Percentiles rank a stretch among this genome's conserved stretches.
Conservation (phyloP, 192 early-diverging fungal species). For the Linnemannia elongata region DNA sequence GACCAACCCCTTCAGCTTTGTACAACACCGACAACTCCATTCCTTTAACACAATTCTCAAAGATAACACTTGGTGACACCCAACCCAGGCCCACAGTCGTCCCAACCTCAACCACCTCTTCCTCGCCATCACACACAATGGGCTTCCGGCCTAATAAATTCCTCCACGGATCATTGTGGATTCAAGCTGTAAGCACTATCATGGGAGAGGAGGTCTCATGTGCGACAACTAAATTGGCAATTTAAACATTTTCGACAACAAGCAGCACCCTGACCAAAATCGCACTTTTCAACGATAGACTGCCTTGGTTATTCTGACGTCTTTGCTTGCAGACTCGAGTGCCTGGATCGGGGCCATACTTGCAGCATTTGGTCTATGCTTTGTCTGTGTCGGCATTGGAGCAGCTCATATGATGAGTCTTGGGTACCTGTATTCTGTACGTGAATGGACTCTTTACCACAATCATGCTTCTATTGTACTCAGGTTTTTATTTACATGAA, state of each 20-base stretch:
- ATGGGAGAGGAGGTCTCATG: background rate
- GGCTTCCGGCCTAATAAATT: conserved; percentile 13
- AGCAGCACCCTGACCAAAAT: background rate
- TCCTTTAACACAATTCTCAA: background rate
- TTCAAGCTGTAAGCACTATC: conserved; percentile 36
- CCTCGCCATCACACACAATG: conserved; percentile 15
- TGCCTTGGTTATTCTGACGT: conserved; percentile 27
- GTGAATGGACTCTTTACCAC: background rate
- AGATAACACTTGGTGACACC: background rate
- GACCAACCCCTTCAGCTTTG: background rate
- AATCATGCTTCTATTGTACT: background rate
- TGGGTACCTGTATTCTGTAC: conserved; percentile 51
- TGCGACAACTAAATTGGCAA: background rate
- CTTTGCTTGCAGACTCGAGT: conserved; percentile 24
- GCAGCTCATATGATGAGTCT: conserved; percentile 44
- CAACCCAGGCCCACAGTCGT: background rate
- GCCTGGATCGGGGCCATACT: conserved; percentile 46
- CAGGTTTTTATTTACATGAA: background rate
- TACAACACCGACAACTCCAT: background rate
- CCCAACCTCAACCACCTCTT: background rate
- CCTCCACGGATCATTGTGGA: conserved; percentile 48
- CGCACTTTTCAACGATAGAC: conserved; percentile 4
- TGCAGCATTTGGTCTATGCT: conserved; percentile 27
- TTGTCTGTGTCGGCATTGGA: conserved; percentile 35
- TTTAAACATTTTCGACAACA: background rate